Evolutionary conservation across 2,329 filamentous ascomycete genomes (phyloP), one percentile per base, ranked within the genome.

Genomic region (Xylaria sp.): DNA sequence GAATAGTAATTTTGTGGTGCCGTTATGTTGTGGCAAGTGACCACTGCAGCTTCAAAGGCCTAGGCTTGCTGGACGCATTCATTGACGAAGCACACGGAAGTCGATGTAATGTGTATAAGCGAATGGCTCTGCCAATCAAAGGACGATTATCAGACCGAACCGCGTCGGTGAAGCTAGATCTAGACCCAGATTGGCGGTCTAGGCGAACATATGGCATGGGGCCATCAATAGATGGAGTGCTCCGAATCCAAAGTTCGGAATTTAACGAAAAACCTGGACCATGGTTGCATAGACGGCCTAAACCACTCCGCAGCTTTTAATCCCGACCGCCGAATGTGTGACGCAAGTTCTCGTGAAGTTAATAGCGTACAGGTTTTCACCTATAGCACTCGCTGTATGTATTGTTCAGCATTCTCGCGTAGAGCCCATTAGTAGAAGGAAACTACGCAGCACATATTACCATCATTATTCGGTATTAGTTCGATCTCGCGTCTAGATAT

Each of bases 31-130:
- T 33, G 23, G 13, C 17, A 25, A 27, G 46, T 51, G 49, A 51
- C 54, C 31, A 41, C 29, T 54, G 40, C 33, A 64, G 43, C 37
- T 58, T 35, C 29, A 54, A 58, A 54, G 29, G 54, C 33, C 58
- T 15, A 15, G 43, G 48, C 46, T 33, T 41, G 41, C 38, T 51
- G 31, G 23, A n/a, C 10, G 33, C n/a, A 54, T 29, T 7, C n/a
- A 41, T 35, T 52, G 46, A 53, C 52, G 52, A 54, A 21, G 48
- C 9, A 47, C 25, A 54, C 19, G 15, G n/a, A 41, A 31, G 44
- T 25, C 31, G 17, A 33, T 54, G 31, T 23, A 25, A 52, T 33
- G 15, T 33, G 15, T 25, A 40, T 19, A 23, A 31, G 43, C 29
- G 44, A 7, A 17, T 29, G 31, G 49, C 55, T 54, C 48, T 59